phyloP scores from a whole-genome alignment of 495 filamentous ascomycete genomes.

The Penicillium odoratum region DNA sequence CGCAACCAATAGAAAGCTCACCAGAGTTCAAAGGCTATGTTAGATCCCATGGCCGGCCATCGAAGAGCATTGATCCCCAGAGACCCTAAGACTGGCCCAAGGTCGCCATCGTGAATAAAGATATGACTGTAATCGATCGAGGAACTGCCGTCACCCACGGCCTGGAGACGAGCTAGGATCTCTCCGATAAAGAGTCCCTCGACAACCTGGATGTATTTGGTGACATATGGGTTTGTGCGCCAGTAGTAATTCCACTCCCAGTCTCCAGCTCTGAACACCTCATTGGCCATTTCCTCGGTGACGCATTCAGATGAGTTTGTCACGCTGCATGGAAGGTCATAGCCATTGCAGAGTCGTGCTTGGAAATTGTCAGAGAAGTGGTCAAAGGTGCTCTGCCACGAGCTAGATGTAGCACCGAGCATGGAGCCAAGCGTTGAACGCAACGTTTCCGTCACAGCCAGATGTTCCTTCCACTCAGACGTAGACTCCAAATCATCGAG shows the following conservation, averaged over 20 bases:
- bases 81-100: slow-evolving; percentile 31
- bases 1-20: slow-evolving; percentile 20
- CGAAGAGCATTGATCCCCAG: slow-evolving; percentile 30
- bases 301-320: slow-evolving; percentile 34
- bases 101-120: slow-evolving; percentile 34
- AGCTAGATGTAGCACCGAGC: slow-evolving; percentile 33
- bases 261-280: slow-evolving; percentile 46
- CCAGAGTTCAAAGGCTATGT: slow-evolving; percentile 35
- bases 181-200: slow-evolving; percentile 45
- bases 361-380: slow-evolving; percentile 50
- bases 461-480: slow-evolving; percentile 38
- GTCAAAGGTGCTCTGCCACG: slow-evolving; percentile 42
- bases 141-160: slow-evolving; percentile 26
- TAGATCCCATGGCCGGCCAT: slow-evolving; percentile 35
- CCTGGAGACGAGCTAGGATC: slow-evolving; percentile 36
- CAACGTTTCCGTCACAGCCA: slow-evolving; percentile 32
- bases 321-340: slow-evolving; percentile 36
- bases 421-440: slow-evolving; percentile 35
- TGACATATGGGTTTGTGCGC: slow-evolving; percentile 37
- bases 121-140: slow-evolving; percentile 33
- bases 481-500: slow-evolving; percentile 32
- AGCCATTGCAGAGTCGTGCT: slow-evolving; percentile 45
- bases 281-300: slow-evolving; percentile 32
- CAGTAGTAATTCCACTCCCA: slow-evolving; percentile 52
- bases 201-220: slow-evolving; percentile 40